phyloP scores from a whole-genome alignment of 495 filamentous ascomycete genomes.

The Cenococcum geophilum region DNA sequence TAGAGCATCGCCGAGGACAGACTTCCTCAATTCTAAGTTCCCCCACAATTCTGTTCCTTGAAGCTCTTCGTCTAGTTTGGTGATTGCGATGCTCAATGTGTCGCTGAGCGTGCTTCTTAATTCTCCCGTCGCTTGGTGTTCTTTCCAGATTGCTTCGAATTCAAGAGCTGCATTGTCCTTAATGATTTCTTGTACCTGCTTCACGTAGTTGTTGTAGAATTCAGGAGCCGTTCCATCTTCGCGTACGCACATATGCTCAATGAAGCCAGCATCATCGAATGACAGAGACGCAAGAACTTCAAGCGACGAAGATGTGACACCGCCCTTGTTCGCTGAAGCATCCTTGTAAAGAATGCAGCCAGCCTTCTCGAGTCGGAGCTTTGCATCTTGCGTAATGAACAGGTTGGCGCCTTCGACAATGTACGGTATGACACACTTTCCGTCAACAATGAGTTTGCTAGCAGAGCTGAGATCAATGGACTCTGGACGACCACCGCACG shows the following conservation, averaged over 20 bases:
- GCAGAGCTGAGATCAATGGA: constrained; percentile 89
- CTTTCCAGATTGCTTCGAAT: constrained; percentile 97
- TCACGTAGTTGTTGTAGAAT: constrained; percentile 92
- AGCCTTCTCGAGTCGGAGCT: constrained; percentile 86
- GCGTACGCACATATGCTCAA: constrained; percentile 86
- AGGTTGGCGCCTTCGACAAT: constrained; percentile 97
- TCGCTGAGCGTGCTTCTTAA: constrained; percentile 81
- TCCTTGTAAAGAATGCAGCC: constrained; percentile 96
- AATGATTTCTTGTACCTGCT: constrained; percentile 82
- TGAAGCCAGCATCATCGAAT: constrained; percentile 84
- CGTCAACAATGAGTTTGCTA: constrained; percentile 72
- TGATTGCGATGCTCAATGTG: constrained; percentile 83
- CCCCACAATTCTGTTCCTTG: constrained; percentile 90
- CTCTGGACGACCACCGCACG: constrained; percentile 93
- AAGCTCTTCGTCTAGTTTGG: constrained; percentile 88
- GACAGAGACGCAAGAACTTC: constrained; percentile 91
- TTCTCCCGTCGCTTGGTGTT: constrained; percentile 74
- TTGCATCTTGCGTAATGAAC: constrained; percentile 98
- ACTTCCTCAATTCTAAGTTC: constrained; percentile 66
- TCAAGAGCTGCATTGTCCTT: constrained; percentile 84
- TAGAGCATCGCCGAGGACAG: constrained; percentile 78
- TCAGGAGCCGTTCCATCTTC: constrained; percentile 69
- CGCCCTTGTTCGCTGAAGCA: constrained; percentile 96
- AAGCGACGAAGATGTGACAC: constrained; percentile 95
- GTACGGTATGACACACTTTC: constrained; percentile 80